Evolutionary conservation across 2,329 filamentous ascomycete genomes (phyloP).

Genomic region (Colletotrichum orbiculare): DNA sequence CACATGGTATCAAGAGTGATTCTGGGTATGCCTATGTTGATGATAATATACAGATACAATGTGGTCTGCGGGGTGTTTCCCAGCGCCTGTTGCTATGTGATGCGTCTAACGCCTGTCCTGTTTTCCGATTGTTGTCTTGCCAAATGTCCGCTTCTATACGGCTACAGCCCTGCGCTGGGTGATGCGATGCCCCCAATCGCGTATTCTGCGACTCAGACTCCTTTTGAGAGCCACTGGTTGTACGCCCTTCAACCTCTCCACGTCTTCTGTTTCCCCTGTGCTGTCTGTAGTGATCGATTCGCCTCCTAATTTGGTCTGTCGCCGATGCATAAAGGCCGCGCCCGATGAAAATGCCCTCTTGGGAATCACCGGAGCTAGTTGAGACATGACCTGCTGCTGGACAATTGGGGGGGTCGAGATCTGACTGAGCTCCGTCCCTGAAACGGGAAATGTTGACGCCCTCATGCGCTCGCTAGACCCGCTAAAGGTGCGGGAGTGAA

Average conservation of each 20-base stretch:
- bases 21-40: conserved; percentile 29
- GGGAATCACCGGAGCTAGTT: conserved; percentile 15
- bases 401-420: conserved; percentile 16
- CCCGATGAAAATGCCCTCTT: conserved; percentile 40
- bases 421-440: conserved; percentile 9
- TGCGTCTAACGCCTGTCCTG: conserved; percentile 19
- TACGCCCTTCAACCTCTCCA: conserved; percentile 17
- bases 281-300: conserved; percentile 25
- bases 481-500: conserved; percentile 21
- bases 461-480: conserved; percentile 21
- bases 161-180: conserved; percentile 8
- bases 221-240: conserved; percentile 18
- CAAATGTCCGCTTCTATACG: conserved; percentile 5
- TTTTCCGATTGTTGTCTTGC: conserved; percentile 10
- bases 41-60: conserved; percentile 32
- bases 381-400: conserved; percentile 17
- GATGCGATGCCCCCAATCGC: conserved; percentile 36
- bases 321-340: conserved; percentile 40
- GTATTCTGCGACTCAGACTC: conserved; percentile 24
- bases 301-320: conserved; percentile 33
- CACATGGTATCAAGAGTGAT: conserved; percentile 19
- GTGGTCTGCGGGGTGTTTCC: conserved; percentile 4
- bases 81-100: conserved; percentile 24
- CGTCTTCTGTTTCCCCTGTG: conserved; percentile 11
- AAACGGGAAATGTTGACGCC: conserved; percentile 29